Conservation (phyloP, 257 asterid genomes). For the Schizonepeta tenuifolia region DNA sequence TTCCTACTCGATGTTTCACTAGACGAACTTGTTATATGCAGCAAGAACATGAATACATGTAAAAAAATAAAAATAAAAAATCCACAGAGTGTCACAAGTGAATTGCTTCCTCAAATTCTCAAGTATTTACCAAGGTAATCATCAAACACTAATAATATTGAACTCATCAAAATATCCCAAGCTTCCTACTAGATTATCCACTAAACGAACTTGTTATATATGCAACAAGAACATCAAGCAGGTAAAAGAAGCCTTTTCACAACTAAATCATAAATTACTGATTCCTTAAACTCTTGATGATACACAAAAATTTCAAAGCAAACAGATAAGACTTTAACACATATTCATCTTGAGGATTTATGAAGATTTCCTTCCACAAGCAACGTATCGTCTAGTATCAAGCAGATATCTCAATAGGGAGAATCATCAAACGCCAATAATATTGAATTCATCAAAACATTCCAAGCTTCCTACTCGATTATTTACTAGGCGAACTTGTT, state of each 20-base stretch:
- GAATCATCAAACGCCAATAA: slow-evolving; percentile 18
- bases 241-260: neutral
- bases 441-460: neutral
- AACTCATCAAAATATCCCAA: neutral
- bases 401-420: neutral
- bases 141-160: neutral
- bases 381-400: neutral
- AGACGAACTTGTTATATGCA: neutral
- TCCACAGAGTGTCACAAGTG: neutral
- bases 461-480: slow-evolving; percentile 4
- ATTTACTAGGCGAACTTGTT: neutral
- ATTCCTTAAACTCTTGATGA: neutral
- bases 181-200: neutral
- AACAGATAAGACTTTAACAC: neutral
- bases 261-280: neutral
- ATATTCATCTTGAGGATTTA: neutral
- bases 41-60: neutral
- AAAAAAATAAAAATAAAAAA: no score
- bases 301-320: neutral
- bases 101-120: neutral
- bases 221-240: slow-evolving; percentile 5
- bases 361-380: neutral
- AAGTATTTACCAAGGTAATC: slow-evolving; percentile 16
- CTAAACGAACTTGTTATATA: neutral
- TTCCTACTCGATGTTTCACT: neutral